Evolutionary conservation across 208 protist species (phyloP).

Genomic region (Blechomonas ayalai): DNA sequence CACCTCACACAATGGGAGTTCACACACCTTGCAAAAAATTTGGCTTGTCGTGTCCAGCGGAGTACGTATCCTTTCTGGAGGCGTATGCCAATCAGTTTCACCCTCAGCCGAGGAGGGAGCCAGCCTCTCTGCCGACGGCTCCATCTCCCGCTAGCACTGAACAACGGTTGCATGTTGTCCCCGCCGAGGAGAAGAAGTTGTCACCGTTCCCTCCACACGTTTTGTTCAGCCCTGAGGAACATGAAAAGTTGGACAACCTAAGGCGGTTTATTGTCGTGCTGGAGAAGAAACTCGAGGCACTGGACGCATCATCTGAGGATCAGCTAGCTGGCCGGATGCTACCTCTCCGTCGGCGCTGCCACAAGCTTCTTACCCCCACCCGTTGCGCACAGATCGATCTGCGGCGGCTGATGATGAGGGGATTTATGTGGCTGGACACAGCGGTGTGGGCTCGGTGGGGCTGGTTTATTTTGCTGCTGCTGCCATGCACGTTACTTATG

Average conservation of each 20-base stretch:
- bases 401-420: not conserved
- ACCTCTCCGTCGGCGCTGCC: not conserved
- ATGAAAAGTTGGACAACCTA: slow-evolving; percentile 29
- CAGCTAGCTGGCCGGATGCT: too few relatives aligned
- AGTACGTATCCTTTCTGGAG: slow-evolving; percentile 50
- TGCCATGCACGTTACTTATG: slow-evolving; percentile 5
- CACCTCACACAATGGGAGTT: slow-evolving; percentile 36
- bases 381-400: not conserved
- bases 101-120: too few relatives aligned
- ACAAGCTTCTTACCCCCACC: not conserved
- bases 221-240: too few relatives aligned
- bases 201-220: too few relatives aligned
- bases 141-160: not conserved
- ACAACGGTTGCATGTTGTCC: too few relatives aligned
- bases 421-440: too few relatives aligned
- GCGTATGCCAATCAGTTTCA: too few relatives aligned
- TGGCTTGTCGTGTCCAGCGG: slow-evolving; percentile 36
- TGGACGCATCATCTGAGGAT: too few relatives aligned
- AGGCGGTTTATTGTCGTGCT: slow-evolving; percentile 20
- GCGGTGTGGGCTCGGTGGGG: slow-evolving; percentile 4
- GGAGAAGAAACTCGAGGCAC: slow-evolving; percentile 11
- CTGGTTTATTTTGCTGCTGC: slow-evolving; percentile 2
- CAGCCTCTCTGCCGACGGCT: not conserved
- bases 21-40: slow-evolving; percentile 58
- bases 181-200: too few relatives aligned